These are phyloP conservation scores for Kurtzmaniella quercitrusa DNA, from an alignment of 1,139 yeast genomes.

Conservation along the genomic window DNA sequence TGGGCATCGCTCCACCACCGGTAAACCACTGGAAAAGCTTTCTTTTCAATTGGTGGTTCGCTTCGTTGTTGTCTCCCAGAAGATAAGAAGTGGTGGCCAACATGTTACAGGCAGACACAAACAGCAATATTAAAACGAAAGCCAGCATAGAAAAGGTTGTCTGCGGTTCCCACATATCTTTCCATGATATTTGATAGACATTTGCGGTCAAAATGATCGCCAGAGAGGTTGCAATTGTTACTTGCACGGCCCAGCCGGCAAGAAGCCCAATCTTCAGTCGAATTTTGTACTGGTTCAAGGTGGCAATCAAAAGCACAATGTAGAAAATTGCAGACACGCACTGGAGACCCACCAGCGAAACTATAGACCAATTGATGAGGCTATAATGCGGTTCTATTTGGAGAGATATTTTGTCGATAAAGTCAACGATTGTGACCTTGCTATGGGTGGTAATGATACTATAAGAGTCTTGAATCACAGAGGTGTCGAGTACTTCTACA, in stretches of 20 bases:
- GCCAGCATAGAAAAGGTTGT: constrained; percentile 22
- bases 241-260: constrained; percentile 56
- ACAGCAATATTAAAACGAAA: constrained; percentile 21
- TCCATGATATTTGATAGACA: constrained; percentile 22
- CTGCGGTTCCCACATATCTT: constrained; percentile 27
- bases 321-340: background rate
- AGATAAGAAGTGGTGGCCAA: constrained; percentile 19
- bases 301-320: constrained; percentile 25
- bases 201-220: constrained; percentile 34
- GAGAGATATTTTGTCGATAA: background rate
- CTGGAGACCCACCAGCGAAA: background rate
- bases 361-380: background rate
- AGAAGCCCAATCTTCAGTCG: constrained; percentile 58
- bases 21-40: constrained; percentile 23
- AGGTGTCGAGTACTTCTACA: background rate
- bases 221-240: constrained; percentile 48
- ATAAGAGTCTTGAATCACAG: background rate
- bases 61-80: constrained; percentile 13
- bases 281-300: constrained; percentile 51
- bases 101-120: constrained; percentile 29
- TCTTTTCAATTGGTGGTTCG: constrained; percentile 2
- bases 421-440: background rate
- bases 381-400: background rate
- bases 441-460: constrained; percentile 5
- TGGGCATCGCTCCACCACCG: constrained; percentile 10